These are phyloP conservation scores for Aspergillus costaricaensis DNA, from an alignment of 2,329 filamentous ascomycete species.

Conservation along the genomic window DNA sequence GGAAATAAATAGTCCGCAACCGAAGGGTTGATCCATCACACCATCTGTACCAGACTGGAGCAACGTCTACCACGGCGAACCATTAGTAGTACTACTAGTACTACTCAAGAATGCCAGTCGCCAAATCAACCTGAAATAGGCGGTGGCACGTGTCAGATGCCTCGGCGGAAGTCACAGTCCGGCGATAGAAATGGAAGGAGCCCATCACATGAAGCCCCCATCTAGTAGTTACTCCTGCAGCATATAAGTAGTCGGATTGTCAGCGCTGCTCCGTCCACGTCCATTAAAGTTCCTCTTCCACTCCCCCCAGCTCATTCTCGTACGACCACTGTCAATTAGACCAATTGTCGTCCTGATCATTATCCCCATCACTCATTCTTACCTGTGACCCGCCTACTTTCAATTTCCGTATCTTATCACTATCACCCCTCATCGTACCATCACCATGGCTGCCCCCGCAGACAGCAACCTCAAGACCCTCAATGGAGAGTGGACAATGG, in stretches of 20 bases:
- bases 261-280: background rate
- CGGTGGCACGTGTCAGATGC: background rate
- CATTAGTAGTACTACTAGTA: too few relatives aligned
- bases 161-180: background rate
- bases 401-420: background rate
- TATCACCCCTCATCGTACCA: slow-evolving; percentile 15
- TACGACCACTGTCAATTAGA: background rate
- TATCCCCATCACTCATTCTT: background rate
- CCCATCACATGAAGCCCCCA: background rate
- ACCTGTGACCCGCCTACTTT: background rate
- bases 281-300: background rate
- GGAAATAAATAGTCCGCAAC: background rate
- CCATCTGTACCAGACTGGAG: too few relatives aligned
- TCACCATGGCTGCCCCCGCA: slow-evolving; percentile 70
- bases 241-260: too few relatives aligned
- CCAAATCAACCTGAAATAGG: background rate
- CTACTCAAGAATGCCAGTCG: too few relatives aligned
- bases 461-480: slow-evolving; percentile 68
- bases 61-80: too few relatives aligned
- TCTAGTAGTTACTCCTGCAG: background rate
- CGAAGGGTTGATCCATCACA: background rate
- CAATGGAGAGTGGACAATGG: slow-evolving; percentile 69
- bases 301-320: background rate
- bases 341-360: too few relatives aligned
- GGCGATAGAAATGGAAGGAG: background rate